Evolutionary conservation across 345 rosid genomes (phyloP).

Genomic region (Aquilaria yunnanensis): DNA sequence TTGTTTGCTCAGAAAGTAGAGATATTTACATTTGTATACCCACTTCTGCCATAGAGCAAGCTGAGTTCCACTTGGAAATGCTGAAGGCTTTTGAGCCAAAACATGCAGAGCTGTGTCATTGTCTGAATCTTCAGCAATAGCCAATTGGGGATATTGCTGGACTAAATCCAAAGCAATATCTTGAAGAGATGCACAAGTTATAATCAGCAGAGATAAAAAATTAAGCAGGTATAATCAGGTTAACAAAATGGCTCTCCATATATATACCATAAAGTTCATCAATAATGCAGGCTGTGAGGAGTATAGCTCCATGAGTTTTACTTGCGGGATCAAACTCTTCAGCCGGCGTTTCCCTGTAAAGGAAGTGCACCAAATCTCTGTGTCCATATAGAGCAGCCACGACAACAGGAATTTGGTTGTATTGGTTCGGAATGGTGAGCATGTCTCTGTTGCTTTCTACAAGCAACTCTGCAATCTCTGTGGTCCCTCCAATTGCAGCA

Average conservation of each 20-base stretch:
- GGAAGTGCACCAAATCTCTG: slow-evolving; percentile 44
- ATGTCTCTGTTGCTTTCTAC: slow-evolving; percentile 32
- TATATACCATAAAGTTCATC: slow-evolving; percentile 51
- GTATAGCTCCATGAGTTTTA: slow-evolving; percentile 45
- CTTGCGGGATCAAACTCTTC: slow-evolving; percentile 40
- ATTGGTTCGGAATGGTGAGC: slow-evolving; percentile 33
- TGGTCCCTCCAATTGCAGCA: slow-evolving; percentile 68
- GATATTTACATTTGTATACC: slow-evolving; percentile 42
- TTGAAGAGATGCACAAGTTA: background rate
- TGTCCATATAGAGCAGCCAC: slow-evolving; percentile 69
- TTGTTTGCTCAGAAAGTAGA: background rate
- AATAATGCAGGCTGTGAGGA: slow-evolving; percentile 57
- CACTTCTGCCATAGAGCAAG: slow-evolving; percentile 52
- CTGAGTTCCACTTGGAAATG: slow-evolving; percentile 51
- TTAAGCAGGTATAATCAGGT: too few species aligned
- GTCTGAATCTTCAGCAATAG: slow-evolving; percentile 46
- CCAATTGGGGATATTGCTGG: slow-evolving; percentile 34
- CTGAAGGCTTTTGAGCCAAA: slow-evolving; percentile 59
- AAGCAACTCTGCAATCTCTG: slow-evolving; percentile 47
- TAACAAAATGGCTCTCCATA: too few species aligned
- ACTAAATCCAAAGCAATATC: slow-evolving; percentile 70
- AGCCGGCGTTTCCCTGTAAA: slow-evolving; percentile 37
- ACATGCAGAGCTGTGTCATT: slow-evolving; percentile 49
- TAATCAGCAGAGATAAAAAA: background rate
- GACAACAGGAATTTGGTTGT: slow-evolving; percentile 50